Evolutionary conservation across 169 alveolate genomes (phyloP).

Genomic region (Eimeria praecox): DNA sequence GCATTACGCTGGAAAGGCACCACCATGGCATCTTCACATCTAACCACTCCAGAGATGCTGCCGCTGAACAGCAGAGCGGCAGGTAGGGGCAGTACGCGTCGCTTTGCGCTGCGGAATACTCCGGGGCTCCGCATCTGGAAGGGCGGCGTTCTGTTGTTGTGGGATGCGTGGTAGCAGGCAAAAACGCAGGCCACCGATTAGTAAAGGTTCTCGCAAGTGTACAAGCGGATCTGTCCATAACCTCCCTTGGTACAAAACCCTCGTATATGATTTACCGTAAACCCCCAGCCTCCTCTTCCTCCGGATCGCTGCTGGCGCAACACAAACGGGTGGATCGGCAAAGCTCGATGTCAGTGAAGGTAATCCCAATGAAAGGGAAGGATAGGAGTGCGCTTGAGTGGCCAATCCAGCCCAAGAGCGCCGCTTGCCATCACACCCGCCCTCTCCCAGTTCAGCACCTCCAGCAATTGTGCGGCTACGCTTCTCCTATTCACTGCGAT

Average conservation of each 20-base stretch:
- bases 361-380: background rate
- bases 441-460: background rate
- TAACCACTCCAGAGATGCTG: background rate
- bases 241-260: background rate
- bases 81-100: background rate
- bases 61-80: background rate
- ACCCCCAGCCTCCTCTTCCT: constrained; percentile 47
- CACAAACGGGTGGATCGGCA: background rate
- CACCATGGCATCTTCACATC: background rate
- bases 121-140: background rate
- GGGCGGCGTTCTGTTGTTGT: background rate
- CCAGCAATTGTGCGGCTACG: background rate
- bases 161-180: background rate
- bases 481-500: background rate
- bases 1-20: background rate
- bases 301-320: constrained; percentile 54
- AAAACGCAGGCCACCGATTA: background rate
- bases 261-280: background rate
- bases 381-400: background rate
- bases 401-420: background rate
- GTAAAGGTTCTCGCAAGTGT: background rate
- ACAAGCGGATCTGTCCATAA: background rate
- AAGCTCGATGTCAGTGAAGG: background rate
- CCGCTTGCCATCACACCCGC: background rate
- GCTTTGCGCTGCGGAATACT: background rate